phyloP scores from a whole-genome alignment of 2,329 filamentous ascomycete genomes.

The Cercospora beticola region DNA sequence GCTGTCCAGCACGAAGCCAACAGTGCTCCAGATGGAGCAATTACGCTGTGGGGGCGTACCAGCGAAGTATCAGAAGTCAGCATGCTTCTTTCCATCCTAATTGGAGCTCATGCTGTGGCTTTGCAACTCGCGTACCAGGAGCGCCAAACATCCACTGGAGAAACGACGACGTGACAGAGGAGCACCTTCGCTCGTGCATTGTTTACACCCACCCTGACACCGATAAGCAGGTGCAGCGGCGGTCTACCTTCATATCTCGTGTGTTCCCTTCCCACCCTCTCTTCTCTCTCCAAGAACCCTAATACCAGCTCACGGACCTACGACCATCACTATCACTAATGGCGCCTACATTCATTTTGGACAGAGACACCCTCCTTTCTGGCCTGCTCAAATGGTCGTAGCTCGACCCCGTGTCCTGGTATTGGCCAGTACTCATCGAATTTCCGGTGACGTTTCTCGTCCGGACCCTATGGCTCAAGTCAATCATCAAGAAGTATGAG shows the following conservation, averaged over 20 bases:
- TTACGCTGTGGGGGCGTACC: not conserved
- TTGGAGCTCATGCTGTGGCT: not conserved
- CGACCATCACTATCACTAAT: not conserved
- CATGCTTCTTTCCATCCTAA: not conserved
- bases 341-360: not conserved
- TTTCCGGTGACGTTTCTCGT: not conserved
- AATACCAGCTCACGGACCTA: not conserved
- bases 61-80: not conserved
- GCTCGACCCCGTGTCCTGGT: not conserved
- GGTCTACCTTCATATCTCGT: not conserved
- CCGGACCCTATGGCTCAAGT: not conserved
- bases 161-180: not conserved
- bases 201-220: not conserved
- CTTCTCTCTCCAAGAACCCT: not conserved
- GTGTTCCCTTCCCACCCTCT: not conserved
- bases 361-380: not conserved
- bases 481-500: not conserved
- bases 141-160: not conserved
- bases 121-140: not conserved
- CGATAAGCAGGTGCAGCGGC: not conserved
- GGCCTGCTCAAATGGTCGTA: not conserved
- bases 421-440: not conserved
- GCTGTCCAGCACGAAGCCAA: not conserved
- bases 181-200: not conserved
- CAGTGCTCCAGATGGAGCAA: not conserved